These are phyloP conservation scores for Starmerella etchellsii DNA, from an alignment of 805 yeast species.

Conservation along the genomic window DNA sequence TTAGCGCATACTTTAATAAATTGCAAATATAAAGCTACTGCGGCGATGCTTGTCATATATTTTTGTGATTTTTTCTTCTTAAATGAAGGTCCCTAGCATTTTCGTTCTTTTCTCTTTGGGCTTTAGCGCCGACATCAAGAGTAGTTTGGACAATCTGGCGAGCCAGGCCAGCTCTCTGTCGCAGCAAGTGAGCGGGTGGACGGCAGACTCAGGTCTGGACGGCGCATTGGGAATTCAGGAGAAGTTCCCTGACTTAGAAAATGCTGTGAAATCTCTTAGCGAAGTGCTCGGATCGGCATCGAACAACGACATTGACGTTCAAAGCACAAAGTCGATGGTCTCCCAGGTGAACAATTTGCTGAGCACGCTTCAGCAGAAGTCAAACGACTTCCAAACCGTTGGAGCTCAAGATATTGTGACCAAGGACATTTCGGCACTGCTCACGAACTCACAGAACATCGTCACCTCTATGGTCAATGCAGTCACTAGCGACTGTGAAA, in stretches of 20 bases:
- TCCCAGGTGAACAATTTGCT: constrained; percentile 18
- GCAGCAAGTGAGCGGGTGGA: constrained; percentile 1
- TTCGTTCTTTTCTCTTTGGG: background rate
- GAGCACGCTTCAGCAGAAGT: constrained; percentile 19
- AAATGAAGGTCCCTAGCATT: too few species aligned
- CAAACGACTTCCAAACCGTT: constrained; percentile 20
- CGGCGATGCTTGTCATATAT: too few species aligned
- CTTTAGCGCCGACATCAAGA: background rate
- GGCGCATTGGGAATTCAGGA: constrained; percentile 26
- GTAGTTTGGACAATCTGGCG: background rate
- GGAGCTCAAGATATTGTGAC: constrained; percentile 20
- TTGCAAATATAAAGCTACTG: too few species aligned
- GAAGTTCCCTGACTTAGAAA: constrained; percentile 16
- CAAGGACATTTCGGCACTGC: constrained; percentile 19
- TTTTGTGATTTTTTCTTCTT: too few species aligned
- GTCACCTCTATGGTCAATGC: constrained; percentile 16
- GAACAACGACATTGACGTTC: constrained; percentile 11
- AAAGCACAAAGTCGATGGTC: constrained; percentile 9
- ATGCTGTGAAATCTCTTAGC: constrained; percentile 16
- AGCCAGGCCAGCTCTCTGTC: background rate
- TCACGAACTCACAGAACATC: constrained; percentile 18
- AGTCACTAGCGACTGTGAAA: constrained; percentile 10
- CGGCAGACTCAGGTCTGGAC: constrained; percentile 5
- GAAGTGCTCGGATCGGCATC: constrained; percentile 9
- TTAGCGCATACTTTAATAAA: too few species aligned